Evolutionary conservation across 2,329 filamentous ascomycete genomes (phyloP).

Genomic region (Apiospora phragmitis): DNA sequence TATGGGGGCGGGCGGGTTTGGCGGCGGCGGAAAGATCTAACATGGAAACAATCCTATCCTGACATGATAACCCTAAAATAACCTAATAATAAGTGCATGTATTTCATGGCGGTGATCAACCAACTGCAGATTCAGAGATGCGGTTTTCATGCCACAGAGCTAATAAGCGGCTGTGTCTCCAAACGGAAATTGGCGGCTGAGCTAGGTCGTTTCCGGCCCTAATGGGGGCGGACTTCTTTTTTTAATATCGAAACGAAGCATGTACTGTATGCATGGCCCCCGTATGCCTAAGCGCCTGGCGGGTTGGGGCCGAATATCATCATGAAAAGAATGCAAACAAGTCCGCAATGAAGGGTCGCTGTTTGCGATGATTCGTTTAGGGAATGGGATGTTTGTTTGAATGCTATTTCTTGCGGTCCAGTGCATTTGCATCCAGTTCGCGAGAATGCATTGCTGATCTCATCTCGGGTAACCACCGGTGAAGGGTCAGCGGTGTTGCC

Average conservation of each 20-base stretch:
- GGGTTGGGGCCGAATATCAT: neutral
- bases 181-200: neutral
- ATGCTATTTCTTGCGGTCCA: neutral
- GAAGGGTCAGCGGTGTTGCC: neutral
- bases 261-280: neutral
- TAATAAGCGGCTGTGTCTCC: neutral
- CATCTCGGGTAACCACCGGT: neutral
- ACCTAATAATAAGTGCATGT: neutral
- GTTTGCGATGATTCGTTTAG: neutral
- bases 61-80: neutral
- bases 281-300: neutral
- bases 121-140: neutral
- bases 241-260: neutral
- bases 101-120: constrained; percentile 3
- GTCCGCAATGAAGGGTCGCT: neutral
- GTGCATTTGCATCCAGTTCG: neutral
- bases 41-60: neutral
- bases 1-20: neutral
- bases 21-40: neutral
- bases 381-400: neutral
- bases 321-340: neutral
- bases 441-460: neutral
- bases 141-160: constrained; percentile 1
- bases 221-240: neutral
- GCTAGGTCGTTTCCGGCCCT: neutral